Evolutionary conservation across 805 yeast species (phyloP).

Genomic region (Cyberlindnera mrakii): DNA sequence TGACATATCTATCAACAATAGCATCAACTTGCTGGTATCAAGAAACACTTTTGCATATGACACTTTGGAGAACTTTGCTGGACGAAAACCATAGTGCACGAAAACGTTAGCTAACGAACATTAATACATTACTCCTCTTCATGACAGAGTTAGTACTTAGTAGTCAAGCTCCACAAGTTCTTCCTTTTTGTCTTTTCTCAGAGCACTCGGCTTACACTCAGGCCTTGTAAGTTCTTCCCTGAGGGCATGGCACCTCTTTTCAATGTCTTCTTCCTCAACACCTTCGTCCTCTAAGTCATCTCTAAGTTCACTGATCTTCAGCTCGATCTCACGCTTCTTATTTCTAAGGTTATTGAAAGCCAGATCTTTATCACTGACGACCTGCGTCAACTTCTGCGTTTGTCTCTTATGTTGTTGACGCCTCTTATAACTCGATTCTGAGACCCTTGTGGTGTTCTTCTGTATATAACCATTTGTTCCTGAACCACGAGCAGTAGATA

Average conservation of each 20-base stretch:
- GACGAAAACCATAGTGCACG: not conserved
- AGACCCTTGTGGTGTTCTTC: slow-evolving; percentile 30
- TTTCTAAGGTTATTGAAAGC: slow-evolving; percentile 19
- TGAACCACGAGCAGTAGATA: slow-evolving; percentile 51
- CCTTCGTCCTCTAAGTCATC: slow-evolving; percentile 45
- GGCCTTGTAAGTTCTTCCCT: slow-evolving; percentile 19
- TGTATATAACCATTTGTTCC: slow-evolving; percentile 61
- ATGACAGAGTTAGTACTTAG: not conserved
- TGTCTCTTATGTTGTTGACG: slow-evolving; percentile 25
- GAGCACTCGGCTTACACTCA: not conserved
- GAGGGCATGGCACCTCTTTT: slow-evolving; percentile 24
- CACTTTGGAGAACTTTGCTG: not conserved
- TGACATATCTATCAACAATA: not conserved
- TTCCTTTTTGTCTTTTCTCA: not conserved
- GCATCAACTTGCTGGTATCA: not conserved
- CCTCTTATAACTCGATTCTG: slow-evolving; percentile 30
- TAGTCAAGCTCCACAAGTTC: not conserved
- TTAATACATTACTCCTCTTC: not conserved
- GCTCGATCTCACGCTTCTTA: slow-evolving; percentile 19
- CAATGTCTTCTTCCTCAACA: slow-evolving; percentile 33
- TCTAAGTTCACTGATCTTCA: slow-evolving; percentile 43
- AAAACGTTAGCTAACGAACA: not conserved
- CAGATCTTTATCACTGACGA: slow-evolving; percentile 15
- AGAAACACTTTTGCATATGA: not conserved
- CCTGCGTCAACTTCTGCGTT: slow-evolving; percentile 5